These are phyloP conservation scores for Batrachochytrium dendrobatidis DNA, from an alignment of 371 early-diverging fungal species.

Conservation along the genomic window DNA sequence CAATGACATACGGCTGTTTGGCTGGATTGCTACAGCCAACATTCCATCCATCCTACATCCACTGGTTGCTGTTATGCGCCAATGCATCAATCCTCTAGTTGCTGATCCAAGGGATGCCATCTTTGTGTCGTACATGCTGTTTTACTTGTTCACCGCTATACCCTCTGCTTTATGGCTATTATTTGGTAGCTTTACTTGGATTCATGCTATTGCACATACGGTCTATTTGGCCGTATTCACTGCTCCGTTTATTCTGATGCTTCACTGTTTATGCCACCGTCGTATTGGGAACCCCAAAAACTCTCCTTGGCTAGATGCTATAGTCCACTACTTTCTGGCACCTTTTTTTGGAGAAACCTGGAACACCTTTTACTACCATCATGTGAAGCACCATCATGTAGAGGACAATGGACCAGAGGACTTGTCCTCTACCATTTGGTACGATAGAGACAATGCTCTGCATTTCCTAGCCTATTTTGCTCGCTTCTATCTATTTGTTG, in stretches of 20 bases:
- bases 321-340: slow-evolving; percentile 20
- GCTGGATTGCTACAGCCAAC: slow-evolving; percentile 8
- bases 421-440: slow-evolving; percentile 22
- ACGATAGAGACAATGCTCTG: slow-evolving; percentile 25
- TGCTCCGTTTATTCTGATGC: slow-evolving; percentile 14
- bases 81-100: slow-evolving; percentile 3
- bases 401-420: slow-evolving; percentile 30
- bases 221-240: slow-evolving; percentile 7
- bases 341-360: slow-evolving; percentile 33
- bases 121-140: slow-evolving; percentile 12
- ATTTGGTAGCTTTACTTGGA: slow-evolving; percentile 11
- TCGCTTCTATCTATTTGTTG: slow-evolving; percentile 27
- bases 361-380: slow-evolving; percentile 33
- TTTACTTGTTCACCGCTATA: slow-evolving; percentile 4
- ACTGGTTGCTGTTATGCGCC: neutral
- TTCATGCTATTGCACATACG: slow-evolving; percentile 16
- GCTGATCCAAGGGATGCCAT: slow-evolving; percentile 20
- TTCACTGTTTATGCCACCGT: slow-evolving; percentile 17
- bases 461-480: slow-evolving; percentile 29
- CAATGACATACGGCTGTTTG: slow-evolving; percentile 6
- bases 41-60: slow-evolving; percentile 7
- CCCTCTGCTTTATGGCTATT: slow-evolving; percentile 14
- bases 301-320: slow-evolving; percentile 7
- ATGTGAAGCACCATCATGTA: slow-evolving; percentile 36
- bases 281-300: neutral